Conservation (phyloP, 1,284 basidiomycete species). For the Pseudozyma sp. region DNA sequence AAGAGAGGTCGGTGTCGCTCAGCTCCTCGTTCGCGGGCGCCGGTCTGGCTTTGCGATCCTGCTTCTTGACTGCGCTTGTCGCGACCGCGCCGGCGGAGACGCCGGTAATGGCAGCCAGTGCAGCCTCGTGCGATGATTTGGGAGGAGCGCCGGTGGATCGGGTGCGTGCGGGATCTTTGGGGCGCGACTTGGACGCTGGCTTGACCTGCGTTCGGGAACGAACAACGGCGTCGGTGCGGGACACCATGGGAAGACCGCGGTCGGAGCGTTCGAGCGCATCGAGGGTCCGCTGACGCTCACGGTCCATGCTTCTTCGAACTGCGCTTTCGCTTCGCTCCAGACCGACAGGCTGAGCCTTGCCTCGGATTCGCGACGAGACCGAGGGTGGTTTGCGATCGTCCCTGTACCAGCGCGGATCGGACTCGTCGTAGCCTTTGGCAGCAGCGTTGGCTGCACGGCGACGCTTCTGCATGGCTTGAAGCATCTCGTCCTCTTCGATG, state of each 20-base stretch:
- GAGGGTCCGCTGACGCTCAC: conserved; percentile 36
- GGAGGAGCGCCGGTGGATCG: conserved; percentile 18
- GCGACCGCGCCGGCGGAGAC: conserved; percentile 24
- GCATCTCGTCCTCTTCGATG: conserved; percentile 51
- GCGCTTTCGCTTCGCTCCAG: conserved; percentile 32
- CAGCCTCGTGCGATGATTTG: conserved; percentile 33
- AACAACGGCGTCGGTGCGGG: conserved; percentile 27
- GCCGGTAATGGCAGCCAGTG: conserved; percentile 48
- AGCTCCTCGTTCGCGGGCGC: conserved; percentile 10
- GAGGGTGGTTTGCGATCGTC: conserved; percentile 17
- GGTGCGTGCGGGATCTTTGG: conserved; percentile 8
- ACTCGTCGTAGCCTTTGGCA: conserved; percentile 27
- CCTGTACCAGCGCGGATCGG: conserved; percentile 44
- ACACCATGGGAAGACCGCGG: conserved; percentile 23
- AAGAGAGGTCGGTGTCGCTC: conserved; percentile 19
- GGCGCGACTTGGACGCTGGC: conserved; percentile 3
- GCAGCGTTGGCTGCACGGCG: conserved; percentile 36
- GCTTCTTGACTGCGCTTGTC: conserved; percentile 18
- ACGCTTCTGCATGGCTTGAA: conserved; percentile 41
- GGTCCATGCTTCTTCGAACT: conserved; percentile 38
- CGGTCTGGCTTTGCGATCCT: conserved; percentile 4
- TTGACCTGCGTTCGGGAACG: conserved; percentile 17
- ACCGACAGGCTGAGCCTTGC: neutral
- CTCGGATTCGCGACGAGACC: conserved; percentile 7
- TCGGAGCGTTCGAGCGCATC: conserved; percentile 30